phyloP scores from a whole-genome alignment of 768 basidiomycete species.

The Hygrocybe coccinea region DNA sequence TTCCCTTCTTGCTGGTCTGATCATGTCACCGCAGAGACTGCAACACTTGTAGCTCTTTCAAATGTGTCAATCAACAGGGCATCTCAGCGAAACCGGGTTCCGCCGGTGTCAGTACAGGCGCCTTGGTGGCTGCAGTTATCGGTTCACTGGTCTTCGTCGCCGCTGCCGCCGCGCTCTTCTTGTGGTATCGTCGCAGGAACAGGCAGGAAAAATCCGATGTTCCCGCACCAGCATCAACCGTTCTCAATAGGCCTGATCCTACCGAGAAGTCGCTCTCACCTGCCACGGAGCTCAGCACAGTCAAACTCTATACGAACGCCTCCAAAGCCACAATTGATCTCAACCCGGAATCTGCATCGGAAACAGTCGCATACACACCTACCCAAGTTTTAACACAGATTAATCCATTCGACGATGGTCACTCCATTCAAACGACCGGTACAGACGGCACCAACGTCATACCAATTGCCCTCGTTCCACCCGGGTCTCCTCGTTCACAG shows the following conservation, averaged over 20 bases:
- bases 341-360: slow-evolving; percentile 37
- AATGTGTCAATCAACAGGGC: slow-evolving; percentile 41
- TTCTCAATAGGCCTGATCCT: slow-evolving; percentile 80
- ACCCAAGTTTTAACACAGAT: slow-evolving; percentile 32
- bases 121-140: slow-evolving; percentile 68
- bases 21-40: slow-evolving; percentile 47
- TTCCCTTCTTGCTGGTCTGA: neutral
- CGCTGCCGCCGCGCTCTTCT: slow-evolving; percentile 45
- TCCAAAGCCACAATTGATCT: slow-evolving; percentile 55
- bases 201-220: slow-evolving; percentile 46
- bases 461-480: slow-evolving; percentile 74
- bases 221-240: slow-evolving; percentile 70
- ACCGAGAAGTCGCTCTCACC: slow-evolving; percentile 51
- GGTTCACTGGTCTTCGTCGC: slow-evolving; percentile 58
- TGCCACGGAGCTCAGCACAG: slow-evolving; percentile 34
- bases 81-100: slow-evolving; percentile 10
- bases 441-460: slow-evolving; percentile 83
- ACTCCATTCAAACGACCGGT: slow-evolving; percentile 79
- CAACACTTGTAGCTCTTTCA: slow-evolving; percentile 45
- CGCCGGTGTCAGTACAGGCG: slow-evolving; percentile 57
- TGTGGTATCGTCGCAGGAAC: slow-evolving; percentile 55
- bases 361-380: slow-evolving; percentile 24
- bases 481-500: slow-evolving; percentile 41
- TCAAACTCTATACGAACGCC: slow-evolving; percentile 46
- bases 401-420: slow-evolving; percentile 74